A percentile compares a stretch with the other conserved stretches of the same genome.
Evolutionary conservation across 2,329 filamentous ascomycete species (phyloP).

Genomic region (Hypomyces rosellus): DNA sequence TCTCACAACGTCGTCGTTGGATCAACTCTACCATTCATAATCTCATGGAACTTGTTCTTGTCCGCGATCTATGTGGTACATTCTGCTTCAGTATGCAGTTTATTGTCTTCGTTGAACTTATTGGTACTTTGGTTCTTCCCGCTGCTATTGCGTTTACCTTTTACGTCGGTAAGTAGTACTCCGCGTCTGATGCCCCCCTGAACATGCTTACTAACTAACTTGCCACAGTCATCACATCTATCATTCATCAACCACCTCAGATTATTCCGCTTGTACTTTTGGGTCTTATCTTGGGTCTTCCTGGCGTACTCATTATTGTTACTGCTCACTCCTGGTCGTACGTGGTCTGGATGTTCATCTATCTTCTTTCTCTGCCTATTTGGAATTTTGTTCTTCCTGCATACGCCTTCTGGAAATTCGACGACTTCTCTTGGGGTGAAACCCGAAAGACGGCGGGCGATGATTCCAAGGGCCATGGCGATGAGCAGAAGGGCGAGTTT

Average conservation of each 20-base stretch:
- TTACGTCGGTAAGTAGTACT: conserved; percentile 70
- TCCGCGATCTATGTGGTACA: conserved; percentile 92
- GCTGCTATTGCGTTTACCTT: conserved; percentile 96
- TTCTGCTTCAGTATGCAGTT: conserved; percentile 99
- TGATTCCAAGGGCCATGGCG: conserved; percentile 77
- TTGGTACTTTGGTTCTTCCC: conserved; percentile 89
- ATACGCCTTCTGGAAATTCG: conserved; percentile 99
- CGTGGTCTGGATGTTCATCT: conserved; percentile 94
- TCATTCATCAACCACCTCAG: conserved; percentile 68
- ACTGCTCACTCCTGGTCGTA: conserved; percentile 93
- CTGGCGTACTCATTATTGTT: conserved; percentile 82
- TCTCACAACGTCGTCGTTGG: conserved; percentile 94
- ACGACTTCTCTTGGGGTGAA: conserved; percentile 99
- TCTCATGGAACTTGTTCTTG: conserved; percentile 92
- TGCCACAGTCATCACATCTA: conserved; percentile 69
- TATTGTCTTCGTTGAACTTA: conserved; percentile 88
- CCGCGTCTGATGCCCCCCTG: neutral
- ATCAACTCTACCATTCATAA: conserved; percentile 99
- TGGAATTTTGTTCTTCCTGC: conserved; percentile 96
- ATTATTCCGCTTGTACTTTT: conserved; percentile 87
- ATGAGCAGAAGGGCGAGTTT: conserved; percentile 90
- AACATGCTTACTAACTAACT: neutral
- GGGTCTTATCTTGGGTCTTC: conserved; percentile 85
- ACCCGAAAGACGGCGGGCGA: conserved; percentile 93
- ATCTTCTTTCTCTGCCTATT: conserved; percentile 83